Percentiles rank a stretch among this genome's conserved stretches.
These are phyloP conservation scores for Tylopilus sp. DNA, from an alignment of 768 basidiomycete genomes.

Conservation along the genomic window DNA sequence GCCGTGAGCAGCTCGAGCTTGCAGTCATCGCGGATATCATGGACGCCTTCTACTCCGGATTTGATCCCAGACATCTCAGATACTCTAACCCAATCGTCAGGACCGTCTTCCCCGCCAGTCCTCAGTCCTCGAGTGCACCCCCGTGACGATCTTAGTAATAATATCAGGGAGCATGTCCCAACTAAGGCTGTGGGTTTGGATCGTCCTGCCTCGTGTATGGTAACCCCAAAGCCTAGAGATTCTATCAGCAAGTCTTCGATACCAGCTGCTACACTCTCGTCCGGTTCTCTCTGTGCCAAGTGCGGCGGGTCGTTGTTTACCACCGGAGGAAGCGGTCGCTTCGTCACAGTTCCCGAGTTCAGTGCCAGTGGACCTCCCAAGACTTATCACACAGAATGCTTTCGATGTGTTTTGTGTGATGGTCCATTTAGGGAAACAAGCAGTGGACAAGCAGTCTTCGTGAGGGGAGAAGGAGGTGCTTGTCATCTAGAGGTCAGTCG, in stretches of 20 bases:
- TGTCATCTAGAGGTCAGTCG: slow-evolving; percentile 58
- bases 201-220: slow-evolving; percentile 20
- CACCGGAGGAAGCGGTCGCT: slow-evolving; percentile 55
- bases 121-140: slow-evolving; percentile 31
- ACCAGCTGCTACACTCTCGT: slow-evolving; percentile 31
- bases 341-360: slow-evolving; percentile 65
- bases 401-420: slow-evolving; percentile 67
- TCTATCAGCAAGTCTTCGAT: slow-evolving; percentile 25
- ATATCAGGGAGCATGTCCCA: slow-evolving; percentile 5
- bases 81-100: slow-evolving; percentile 51
- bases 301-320: slow-evolving; percentile 60
- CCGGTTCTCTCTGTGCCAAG: slow-evolving; percentile 53
- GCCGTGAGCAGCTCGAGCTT: slow-evolving; percentile 28
- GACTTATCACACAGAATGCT: slow-evolving; percentile 73
- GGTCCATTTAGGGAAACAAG: slow-evolving; percentile 58
- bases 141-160: slow-evolving; percentile 10
- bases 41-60: slow-evolving; percentile 53
- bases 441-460: slow-evolving; percentile 68
- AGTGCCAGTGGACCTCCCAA: slow-evolving; percentile 41
- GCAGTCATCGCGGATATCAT: slow-evolving; percentile 27
- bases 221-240: slow-evolving; percentile 28
- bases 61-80: slow-evolving; percentile 61
- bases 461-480: slow-evolving; percentile 58
- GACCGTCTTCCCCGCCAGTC: slow-evolving; percentile 49
- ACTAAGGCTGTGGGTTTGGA: slow-evolving; percentile 6